Base-by-base conservation (phyloP, 1,284 basidiomycete genomes). In the Papiliotrema flavescens region DNA sequence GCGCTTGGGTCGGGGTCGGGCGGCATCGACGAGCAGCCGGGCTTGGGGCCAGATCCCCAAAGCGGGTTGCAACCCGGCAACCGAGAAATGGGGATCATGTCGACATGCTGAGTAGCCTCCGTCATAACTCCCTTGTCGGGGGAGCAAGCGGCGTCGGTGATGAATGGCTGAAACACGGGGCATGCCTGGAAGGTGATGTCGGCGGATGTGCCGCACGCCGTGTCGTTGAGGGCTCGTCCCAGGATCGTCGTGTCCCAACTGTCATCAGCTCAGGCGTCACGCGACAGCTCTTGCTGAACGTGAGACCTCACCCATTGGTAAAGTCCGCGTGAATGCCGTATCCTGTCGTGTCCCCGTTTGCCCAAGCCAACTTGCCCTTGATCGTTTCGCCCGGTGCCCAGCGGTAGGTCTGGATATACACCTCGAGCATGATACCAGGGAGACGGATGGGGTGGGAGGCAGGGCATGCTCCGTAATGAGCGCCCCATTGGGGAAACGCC, bases 331-430 rank as follows among this genome's bases (percentile, higher is more conserved):
- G 70, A 26, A 64, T 51, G 8, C 65, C 70, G 51, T 60, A 67
- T 13, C 67, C 71, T 11, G 68, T 73, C 14, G 65, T 67, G 53
- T 73, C 71, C 7, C 71, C 71, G 43, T 69, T 70, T n/a, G 74
- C 67, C 71, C 71, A 73, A 9, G 62, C 64, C n/a, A 73, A 50
- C 24, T 71, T 62, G 13, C 65, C 66, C 39, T 52, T 57, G 37
- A 68, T 39, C 0, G 62, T 39, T 5, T 58, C 62, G 40, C 62
- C 62, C 3, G 62, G 62, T 47, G 55, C 51, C 39, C 54, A 53
- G 0, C 45, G 43, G 22, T 58, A 53, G 13, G 62, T 62, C 17
- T 62, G 47, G 47, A 59, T 66, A 11, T 61, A 62, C 48, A 60
- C 63, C 47, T 73, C 71, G 50, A 73, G 59, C 53, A 66, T 57